These are phyloP conservation scores for Astraeus odoratus DNA, from an alignment of 768 basidiomycete genomes.

Conservation along the genomic window DNA sequence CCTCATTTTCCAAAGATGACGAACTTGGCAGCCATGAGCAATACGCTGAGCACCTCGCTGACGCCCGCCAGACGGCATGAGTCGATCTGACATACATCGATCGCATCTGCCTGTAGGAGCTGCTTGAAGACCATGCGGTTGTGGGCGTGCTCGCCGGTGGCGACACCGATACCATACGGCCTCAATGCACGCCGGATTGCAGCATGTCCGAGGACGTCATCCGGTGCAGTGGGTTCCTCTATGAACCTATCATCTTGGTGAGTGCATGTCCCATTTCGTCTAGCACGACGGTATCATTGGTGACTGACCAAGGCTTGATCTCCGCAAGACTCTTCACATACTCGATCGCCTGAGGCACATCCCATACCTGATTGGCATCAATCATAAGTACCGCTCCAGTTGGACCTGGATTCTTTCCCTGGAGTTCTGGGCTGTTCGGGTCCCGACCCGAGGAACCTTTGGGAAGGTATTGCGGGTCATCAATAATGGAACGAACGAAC, in stretches of 20 bases:
- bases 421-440: conserved; percentile 53
- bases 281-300: not conserved
- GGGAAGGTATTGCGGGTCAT: conserved; percentile 81
- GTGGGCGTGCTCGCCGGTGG: conserved; percentile 95
- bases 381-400: conserved; percentile 95
- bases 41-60: conserved; percentile 87
- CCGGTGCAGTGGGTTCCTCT: conserved; percentile 94
- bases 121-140: conserved; percentile 98
- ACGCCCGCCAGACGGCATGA: conserved; percentile 91
- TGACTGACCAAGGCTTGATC: conserved; percentile 79
- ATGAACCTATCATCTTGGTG: conserved; percentile 64
- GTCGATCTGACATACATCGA: conserved; percentile 95
- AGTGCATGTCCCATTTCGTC: not conserved
- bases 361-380: conserved; percentile 96
- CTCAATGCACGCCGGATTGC: conserved; percentile 77
- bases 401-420: conserved; percentile 90
- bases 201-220: conserved; percentile 88
- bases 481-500: conserved; percentile 91
- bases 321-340: conserved; percentile 75
- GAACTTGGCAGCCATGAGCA: conserved; percentile 90
- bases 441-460: conserved; percentile 48
- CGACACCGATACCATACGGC: conserved; percentile 83
- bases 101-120: conserved; percentile 83
- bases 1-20: conserved; percentile 11
- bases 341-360: conserved; percentile 87